Evolutionary conservation across 768 basidiomycete species (phyloP).

Genomic region (Serendipita sp.): DNA sequence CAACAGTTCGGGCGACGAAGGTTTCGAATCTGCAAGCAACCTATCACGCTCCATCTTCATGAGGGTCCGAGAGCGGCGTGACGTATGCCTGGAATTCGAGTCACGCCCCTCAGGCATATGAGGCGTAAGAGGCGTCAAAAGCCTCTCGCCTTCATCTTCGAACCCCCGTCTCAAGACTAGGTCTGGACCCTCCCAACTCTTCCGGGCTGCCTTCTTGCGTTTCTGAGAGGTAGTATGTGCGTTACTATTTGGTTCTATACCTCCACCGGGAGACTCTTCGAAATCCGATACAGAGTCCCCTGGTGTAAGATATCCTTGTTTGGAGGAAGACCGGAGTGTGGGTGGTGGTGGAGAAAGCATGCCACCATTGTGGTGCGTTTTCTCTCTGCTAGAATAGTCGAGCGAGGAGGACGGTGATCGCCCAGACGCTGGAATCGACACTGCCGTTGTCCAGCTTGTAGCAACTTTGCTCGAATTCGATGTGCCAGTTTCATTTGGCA

Average conservation of each 20-base stretch:
- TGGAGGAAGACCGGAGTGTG: background rate
- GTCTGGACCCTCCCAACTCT: constrained; percentile 2
- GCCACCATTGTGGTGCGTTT: background rate
- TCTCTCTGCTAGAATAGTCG: background rate
- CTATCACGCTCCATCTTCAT: background rate
- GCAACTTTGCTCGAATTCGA: constrained; percentile 21
- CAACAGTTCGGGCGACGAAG: constrained; percentile 35
- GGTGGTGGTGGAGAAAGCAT: constrained; percentile 5
- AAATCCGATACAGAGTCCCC: background rate
- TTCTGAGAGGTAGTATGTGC: background rate
- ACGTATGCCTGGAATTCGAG: constrained; percentile 1
- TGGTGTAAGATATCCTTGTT: background rate
- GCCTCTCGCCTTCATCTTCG: background rate
- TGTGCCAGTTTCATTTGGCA: background rate
- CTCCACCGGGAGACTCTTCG: background rate
- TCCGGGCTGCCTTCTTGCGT: background rate
- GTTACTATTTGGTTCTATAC: background rate
- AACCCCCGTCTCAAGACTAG: background rate
- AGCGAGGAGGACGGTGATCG: background rate
- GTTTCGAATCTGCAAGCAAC: constrained; percentile 13
- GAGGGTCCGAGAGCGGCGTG: constrained; percentile 15
- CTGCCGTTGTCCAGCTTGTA: constrained; percentile 21
- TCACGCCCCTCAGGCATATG: background rate
- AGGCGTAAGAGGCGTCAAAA: background rate
- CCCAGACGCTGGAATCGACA: background rate